Percentiles rank a stretch among this genome's conserved stretches.
Conservation (phyloP, 768 basidiomycete species). For the Tephrocybe sp. region DNA sequence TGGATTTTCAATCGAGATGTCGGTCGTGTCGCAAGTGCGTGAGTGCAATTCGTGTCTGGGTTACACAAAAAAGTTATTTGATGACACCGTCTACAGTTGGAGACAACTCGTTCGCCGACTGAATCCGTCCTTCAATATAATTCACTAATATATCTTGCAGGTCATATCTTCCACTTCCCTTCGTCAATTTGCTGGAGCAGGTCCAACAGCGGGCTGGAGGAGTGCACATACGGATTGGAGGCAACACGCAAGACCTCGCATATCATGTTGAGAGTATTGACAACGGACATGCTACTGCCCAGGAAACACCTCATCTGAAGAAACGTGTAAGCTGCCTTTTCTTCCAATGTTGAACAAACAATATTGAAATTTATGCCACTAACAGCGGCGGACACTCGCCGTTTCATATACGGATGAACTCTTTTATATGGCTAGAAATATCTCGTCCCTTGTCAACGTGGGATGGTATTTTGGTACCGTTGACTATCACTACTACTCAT, state of each 20-base stretch:
- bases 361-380: background rate
- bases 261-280: constrained; percentile 38
- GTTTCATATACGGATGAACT: constrained; percentile 58
- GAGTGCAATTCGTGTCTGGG: constrained; percentile 32
- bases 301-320: constrained; percentile 28
- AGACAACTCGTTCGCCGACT: constrained; percentile 41
- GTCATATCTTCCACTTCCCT: constrained; percentile 47
- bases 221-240: constrained; percentile 58
- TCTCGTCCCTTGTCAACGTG: constrained; percentile 60
- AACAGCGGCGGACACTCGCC: background rate
- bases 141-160: constrained; percentile 27
- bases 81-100: constrained; percentile 36
- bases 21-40: constrained; percentile 66
- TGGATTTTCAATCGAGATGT: constrained; percentile 77
- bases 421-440: constrained; percentile 64
- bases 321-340: constrained; percentile 28
- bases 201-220: constrained; percentile 54
- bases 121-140: background rate
- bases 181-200: constrained; percentile 65
- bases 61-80: background rate
- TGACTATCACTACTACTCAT: too few relatives aligned
- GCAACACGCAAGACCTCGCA: constrained; percentile 62
- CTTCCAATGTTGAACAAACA: constrained; percentile 50
- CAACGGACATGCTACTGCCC: constrained; percentile 40
- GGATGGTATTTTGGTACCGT: constrained; percentile 63